Base-by-base conservation (phyloP, 2,329 filamentous ascomycete species). In the Cladosporium sp. region DNA sequence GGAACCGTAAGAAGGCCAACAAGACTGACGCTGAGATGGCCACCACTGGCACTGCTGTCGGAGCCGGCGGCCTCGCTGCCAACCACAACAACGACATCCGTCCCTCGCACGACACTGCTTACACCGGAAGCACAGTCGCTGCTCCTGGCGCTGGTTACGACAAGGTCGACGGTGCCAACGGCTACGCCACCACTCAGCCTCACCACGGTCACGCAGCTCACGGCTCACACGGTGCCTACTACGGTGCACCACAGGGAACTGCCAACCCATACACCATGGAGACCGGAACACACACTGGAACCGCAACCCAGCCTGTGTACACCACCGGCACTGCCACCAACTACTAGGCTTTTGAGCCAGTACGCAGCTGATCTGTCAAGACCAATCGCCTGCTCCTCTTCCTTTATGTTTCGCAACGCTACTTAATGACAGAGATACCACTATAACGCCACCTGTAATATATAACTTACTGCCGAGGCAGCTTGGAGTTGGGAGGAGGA, bases 71-170 rank as follows among this genome's bases (percentile, higher is more conserved):
- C 44, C 61, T 67, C 10, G 66, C 67, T 15, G 66, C 62, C 55
- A 67, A 60, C 56, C 59, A 63, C 58, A 54, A 62, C 61, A 65
- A 61, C 44, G 71, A 75, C 61, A 70, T 73, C 45, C 74, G 78
- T 56, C 75, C 77, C 24, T 75, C 71, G 56, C 74, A 78, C 64
- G 80, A 81, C 60, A 81, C 79, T 39, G 77, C 72, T 24, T 77
- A 76, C 68, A 78, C 77, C 34, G 77, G 78, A 51, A 77, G 77
- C 13, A 81, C 78, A 19, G 74, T 78, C 50, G 72, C 69, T 35
- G 66, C 65, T 17, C 65, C 70, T n/a, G 67, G 66, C 58, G 67
- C 70, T 15, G 67, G 66, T 58, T 61, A 65, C 57, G 65, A 66
- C 61, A 64, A 64, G 59, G 61, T 60, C 17, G 37, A 68, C 67